A percentile compares a stretch with the other conserved stretches of the same genome.
Conservation (phyloP, 2,329 filamentous ascomycete genomes). For the Ophiostoma novo-ulmi region DNA sequence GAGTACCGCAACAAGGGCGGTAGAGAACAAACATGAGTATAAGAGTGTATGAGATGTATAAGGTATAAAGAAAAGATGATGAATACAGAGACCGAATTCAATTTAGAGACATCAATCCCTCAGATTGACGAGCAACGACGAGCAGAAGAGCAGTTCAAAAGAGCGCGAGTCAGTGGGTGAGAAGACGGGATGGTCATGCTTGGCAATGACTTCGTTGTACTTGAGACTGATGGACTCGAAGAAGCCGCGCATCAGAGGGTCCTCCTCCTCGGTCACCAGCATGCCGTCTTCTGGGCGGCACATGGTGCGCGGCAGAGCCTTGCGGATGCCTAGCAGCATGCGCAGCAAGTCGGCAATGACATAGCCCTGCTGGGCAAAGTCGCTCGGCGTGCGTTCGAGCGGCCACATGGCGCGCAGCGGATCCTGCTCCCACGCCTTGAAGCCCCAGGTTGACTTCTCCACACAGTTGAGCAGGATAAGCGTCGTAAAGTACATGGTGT, state of each 20-base stretch:
- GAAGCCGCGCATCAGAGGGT: slow-evolving; percentile 45
- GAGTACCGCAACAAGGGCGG: background rate
- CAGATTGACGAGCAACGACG: slow-evolving; percentile 38
- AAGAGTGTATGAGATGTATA: too few relatives aligned
- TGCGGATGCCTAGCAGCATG: slow-evolving; percentile 58
- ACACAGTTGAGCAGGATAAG: slow-evolving; percentile 61
- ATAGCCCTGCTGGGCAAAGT: slow-evolving; percentile 56
- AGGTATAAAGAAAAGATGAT: background rate
- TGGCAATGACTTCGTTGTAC: slow-evolving; percentile 41
- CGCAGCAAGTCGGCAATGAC: slow-evolving; percentile 54
- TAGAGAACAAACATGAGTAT: background rate
- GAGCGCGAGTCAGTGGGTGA: slow-evolving; percentile 45
- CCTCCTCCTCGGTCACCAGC: slow-evolving; percentile 43
- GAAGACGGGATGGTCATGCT: slow-evolving; percentile 50
- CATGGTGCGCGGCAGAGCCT: slow-evolving; percentile 51
- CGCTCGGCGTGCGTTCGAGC: slow-evolving; percentile 51
- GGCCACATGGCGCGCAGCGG: slow-evolving; percentile 57
- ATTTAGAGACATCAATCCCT: slow-evolving; percentile 24
- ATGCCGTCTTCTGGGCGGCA: slow-evolving; percentile 44
- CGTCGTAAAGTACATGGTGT: slow-evolving; percentile 57
- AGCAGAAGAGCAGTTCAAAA: slow-evolving; percentile 44
- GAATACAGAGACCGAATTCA: background rate
- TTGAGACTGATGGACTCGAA: slow-evolving; percentile 54
- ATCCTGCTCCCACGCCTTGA: slow-evolving; percentile 62
- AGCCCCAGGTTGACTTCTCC: slow-evolving; percentile 64